Percentiles rank a stretch among this genome's conserved stretches.
Conservation (phyloP, 2,329 filamentous ascomycete genomes). For the Sarocladiaceae sp. region DNA sequence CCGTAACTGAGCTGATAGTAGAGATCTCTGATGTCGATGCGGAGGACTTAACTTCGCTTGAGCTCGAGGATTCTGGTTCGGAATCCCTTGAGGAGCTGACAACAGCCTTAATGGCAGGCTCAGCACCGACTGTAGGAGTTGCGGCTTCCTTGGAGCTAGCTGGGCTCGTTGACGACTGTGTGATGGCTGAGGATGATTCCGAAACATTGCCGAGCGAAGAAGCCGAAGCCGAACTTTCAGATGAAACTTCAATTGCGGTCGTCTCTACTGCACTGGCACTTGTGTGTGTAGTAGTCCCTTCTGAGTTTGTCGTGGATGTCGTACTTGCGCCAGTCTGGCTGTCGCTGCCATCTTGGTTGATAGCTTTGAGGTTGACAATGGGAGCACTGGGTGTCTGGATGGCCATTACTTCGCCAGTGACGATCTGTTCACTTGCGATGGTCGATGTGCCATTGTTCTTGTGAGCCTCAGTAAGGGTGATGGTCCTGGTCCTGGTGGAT, state of each 20-base stretch:
- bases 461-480: neutral
- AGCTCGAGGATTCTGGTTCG: neutral
- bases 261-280: no score
- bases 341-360: no score
- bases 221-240: no score
- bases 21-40: neutral
- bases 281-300: no score
- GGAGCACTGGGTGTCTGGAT: no score
- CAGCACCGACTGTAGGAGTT: neutral
- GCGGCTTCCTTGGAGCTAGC: neutral
- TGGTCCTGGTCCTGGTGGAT: conserved; percentile 6
- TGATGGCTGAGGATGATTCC: no score
- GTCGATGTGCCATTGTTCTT: neutral
- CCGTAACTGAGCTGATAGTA: neutral
- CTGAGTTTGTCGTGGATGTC: no score
- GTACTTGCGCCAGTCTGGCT: no score
- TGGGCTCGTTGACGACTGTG: no score
- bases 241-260: no score
- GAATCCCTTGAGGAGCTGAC: neutral
- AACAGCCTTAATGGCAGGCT: neutral
- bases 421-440: neutral
- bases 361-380: no score
- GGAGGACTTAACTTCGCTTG: neutral
- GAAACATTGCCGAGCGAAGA: no score
- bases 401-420: neutral